Base-by-base conservation (phyloP, 129 eudicot genomes). In the Lonicera japonica region DNA sequence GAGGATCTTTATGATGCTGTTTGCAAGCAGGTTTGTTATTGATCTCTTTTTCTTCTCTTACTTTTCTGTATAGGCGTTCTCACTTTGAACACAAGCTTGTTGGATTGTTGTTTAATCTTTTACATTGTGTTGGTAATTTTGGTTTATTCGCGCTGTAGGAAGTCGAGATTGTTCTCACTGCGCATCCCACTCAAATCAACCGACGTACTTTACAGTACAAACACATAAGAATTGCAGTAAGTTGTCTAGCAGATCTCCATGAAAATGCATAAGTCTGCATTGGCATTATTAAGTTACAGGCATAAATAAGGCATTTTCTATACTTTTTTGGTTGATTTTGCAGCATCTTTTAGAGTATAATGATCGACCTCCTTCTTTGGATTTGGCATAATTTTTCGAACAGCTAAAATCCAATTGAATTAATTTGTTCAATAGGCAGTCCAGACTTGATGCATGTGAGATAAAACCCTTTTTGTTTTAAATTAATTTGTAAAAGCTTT, bases 171-270 rank as follows among this genome's bases (percentile, higher is more conserved):
- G 98, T 91, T 58, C 95, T 91, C 74, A 91, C 98, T 64, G 98
- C 98, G 63, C 98, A 91, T 73, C 98, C 98, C 64, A 91, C 98
- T 14, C 98, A 91, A 75, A 91, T 91, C 29, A 91, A 91, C 73
- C 71, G 98, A 21, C 90, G 98, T 56, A 91, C 98, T 55, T 80
- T 91, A 66, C 98, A 91, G 67, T 91, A 84, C 69, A 91, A 91
- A 56, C 95, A 87, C 73, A 78, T 87, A n/a, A 80, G 95, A 74
- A 80, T 91, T 67, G 88, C 98, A 46, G 98, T 91, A 82, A 72
- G 87, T 50, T 67, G 70, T 55, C 45, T 52, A 14, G 40, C 25
- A 39, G 51, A 25, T 39, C 15, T 46, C 25, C 48, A 5, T 15
- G 8, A 21, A 20, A 12, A 64, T 39, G 36, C 29, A 24, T 20